Conservation (phyloP, 441 rosid genomes). For the Viola pubescens region DNA sequence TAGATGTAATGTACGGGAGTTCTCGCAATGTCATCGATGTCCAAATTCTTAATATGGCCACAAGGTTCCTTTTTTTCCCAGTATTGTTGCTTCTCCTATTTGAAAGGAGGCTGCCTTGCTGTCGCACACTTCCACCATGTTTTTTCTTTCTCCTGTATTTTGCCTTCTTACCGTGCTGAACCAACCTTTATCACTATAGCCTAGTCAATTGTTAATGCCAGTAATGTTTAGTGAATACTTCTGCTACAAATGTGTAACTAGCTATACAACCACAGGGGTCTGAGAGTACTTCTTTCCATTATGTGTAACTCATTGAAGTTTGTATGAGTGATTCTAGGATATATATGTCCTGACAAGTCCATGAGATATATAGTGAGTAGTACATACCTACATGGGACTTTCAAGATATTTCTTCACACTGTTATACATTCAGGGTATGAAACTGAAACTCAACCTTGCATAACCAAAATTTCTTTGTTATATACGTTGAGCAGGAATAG, state of each 20-base stretch:
- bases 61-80: constrained; percentile 40
- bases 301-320: neutral
- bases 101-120: neutral
- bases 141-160: no score
- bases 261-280: neutral
- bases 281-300: neutral
- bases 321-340: neutral
- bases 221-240: neutral
- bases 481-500: constrained; percentile 49
- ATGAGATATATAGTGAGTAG: neutral
- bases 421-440: neutral
- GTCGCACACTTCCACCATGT: neutral
- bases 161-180: no score
- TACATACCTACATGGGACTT: neutral
- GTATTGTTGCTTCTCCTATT: no score
- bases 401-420: neutral
- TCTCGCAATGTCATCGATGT: constrained; percentile 44
- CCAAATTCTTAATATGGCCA: constrained; percentile 65
- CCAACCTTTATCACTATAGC: no score
- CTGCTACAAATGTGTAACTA: neutral
- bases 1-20: constrained; percentile 69
- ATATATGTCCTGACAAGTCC: neutral
- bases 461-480: no score
- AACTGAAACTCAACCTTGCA: neutral
- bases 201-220: neutral